Evolutionary conservation across 2,329 filamentous ascomycete genomes (phyloP).

Genomic region (Aspergillus sp.): DNA sequence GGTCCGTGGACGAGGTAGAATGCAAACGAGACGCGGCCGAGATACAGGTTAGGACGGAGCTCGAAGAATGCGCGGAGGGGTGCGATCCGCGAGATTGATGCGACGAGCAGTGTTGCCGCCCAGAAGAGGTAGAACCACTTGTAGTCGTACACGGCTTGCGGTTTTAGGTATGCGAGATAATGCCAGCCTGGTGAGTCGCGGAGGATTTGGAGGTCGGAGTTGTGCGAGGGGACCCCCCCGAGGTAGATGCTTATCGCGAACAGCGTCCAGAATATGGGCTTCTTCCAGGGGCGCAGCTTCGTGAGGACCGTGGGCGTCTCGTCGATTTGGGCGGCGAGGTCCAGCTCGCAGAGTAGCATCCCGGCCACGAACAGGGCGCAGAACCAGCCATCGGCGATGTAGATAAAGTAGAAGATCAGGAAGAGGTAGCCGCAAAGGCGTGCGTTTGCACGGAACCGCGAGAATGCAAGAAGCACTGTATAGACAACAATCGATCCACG

Average conservation of each 20-base stretch:
- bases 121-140: slow-evolving; percentile 72
- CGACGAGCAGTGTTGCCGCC: slow-evolving; percentile 62
- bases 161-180: slow-evolving; percentile 64
- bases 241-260: slow-evolving; percentile 61
- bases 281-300: slow-evolving; percentile 54
- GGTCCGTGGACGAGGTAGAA: slow-evolving; percentile 70
- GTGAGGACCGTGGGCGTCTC: slow-evolving; percentile 58
- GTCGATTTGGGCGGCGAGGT: slow-evolving; percentile 56
- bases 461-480: slow-evolving; percentile 60
- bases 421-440: slow-evolving; percentile 59
- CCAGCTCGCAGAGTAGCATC: slow-evolving; percentile 66
- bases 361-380: slow-evolving; percentile 64
- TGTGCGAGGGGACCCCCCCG: slow-evolving; percentile 63
- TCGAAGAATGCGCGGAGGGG: slow-evolving; percentile 66
- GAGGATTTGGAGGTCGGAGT: slow-evolving; percentile 54
- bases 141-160: slow-evolving; percentile 67
- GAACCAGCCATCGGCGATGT: slow-evolving; percentile 68
- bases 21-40: slow-evolving; percentile 65
- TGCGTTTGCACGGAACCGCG: slow-evolving; percentile 58
- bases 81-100: slow-evolving; percentile 60
- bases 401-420: slow-evolving; percentile 69
- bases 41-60: slow-evolving; percentile 61
- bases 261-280: slow-evolving; percentile 57
- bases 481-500: slow-evolving; percentile 68
- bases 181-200: slow-evolving; percentile 64